Evolutionary conservation across 805 yeast species (phyloP).

Genomic region (Komagataella pastoris): DNA sequence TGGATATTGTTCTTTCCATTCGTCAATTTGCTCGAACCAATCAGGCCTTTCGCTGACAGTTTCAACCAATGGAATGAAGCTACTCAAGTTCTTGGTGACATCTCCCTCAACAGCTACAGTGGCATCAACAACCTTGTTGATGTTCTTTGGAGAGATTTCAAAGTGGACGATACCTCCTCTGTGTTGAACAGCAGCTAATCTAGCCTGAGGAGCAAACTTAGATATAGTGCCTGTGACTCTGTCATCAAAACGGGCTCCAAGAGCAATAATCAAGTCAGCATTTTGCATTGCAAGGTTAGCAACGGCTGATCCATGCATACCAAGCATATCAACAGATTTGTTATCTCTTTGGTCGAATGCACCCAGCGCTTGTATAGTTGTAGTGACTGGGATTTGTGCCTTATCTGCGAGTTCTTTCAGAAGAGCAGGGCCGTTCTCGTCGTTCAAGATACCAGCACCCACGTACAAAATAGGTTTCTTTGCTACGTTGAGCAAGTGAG

Average conservation of each 20-base stretch:
- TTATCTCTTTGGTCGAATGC: slow-evolving; percentile 87
- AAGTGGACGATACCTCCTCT: slow-evolving; percentile 96
- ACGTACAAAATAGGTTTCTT: slow-evolving; percentile 83
- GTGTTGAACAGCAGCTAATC: slow-evolving; percentile 71
- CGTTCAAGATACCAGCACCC: slow-evolving; percentile 81
- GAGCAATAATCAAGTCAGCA: slow-evolving; percentile 86
- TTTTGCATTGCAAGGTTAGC: slow-evolving; percentile 91
- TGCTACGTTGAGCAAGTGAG: slow-evolving; percentile 65
- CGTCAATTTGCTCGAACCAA: slow-evolving; percentile 65
- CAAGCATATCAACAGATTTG: slow-evolving; percentile 89
- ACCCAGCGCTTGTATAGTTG: slow-evolving; percentile 89
- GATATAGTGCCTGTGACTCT: slow-evolving; percentile 85
- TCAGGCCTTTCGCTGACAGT: slow-evolving; percentile 47
- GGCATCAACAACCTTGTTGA: slow-evolving; percentile 93
- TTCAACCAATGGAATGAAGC: slow-evolving; percentile 58
- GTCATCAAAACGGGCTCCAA: slow-evolving; percentile 97
- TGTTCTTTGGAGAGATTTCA: slow-evolving; percentile 92
- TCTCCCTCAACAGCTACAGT: slow-evolving; percentile 97
- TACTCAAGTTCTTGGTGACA: slow-evolving; percentile 63
- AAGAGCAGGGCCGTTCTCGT: slow-evolving; percentile 66
- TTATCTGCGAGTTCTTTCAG: slow-evolving; percentile 79
- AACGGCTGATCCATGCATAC: slow-evolving; percentile 96
- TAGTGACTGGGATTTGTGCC: slow-evolving; percentile 91
- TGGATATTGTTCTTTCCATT: slow-evolving; percentile 83
- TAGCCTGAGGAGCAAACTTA: slow-evolving; percentile 91